Percentiles rank a stretch among this genome's conserved stretches.
Evolutionary conservation across 164 flowering plant genomes (phyloP).

Genomic region (Magnolia kwangsiensis): DNA sequence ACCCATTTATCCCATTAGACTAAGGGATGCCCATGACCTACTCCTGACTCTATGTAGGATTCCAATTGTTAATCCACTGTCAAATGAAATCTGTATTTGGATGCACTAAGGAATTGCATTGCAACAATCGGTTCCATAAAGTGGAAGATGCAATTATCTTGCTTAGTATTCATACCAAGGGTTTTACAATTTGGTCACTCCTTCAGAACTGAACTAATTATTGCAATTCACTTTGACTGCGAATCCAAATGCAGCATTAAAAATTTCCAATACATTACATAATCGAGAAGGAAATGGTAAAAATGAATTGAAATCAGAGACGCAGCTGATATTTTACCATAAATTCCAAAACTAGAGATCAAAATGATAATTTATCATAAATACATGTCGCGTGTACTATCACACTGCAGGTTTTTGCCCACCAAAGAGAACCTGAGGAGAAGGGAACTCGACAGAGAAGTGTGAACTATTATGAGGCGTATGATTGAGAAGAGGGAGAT

Average conservation of each 20-base stretch:
- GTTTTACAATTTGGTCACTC: neutral
- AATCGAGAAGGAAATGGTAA: neutral
- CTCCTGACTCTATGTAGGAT: no score
- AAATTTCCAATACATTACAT: neutral
- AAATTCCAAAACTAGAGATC: neutral
- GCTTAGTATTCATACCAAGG: no score
- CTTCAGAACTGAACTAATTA: neutral
- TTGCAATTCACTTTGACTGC: neutral
- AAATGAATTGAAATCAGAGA: neutral
- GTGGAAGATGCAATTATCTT: no score
- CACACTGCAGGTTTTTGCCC: conserved; percentile 34
- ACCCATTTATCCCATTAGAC: no score
- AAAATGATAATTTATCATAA: neutral
- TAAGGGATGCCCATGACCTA: no score
- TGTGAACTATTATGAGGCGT: conserved; percentile 11
- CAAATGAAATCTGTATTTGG: no score
- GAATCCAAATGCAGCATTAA: neutral
- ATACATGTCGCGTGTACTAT: neutral
- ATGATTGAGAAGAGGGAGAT: conserved; percentile 35
- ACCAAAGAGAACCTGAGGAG: conserved; percentile 39
- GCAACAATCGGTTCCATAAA: no score
- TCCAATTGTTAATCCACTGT: no score
- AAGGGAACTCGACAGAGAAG: conserved; percentile 26
- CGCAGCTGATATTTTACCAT: neutral
- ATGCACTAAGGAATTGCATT: no score